phyloP scores from a whole-genome alignment of 139 green algal genomes.

The Chloropicon primus region DNA sequence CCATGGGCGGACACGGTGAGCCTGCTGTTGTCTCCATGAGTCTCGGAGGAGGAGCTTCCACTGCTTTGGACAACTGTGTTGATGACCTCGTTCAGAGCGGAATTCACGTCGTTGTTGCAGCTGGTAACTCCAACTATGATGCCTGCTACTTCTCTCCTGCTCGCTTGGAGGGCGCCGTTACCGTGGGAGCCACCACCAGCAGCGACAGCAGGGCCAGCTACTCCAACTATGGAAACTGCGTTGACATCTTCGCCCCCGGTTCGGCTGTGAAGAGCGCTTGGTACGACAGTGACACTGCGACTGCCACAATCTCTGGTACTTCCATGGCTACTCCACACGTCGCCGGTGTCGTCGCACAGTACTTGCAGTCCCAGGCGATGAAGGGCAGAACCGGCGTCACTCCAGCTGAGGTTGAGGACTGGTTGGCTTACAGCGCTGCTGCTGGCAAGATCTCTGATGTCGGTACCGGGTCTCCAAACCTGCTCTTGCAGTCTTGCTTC shows the following conservation, averaged over 20 bases:
- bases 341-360: constrained; percentile 28
- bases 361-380: background rate
- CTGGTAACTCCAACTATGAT: constrained; percentile 1
- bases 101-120: background rate
- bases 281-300: constrained; percentile 9
- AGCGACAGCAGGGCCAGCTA: constrained; percentile 8
- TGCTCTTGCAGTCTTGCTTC: background rate
- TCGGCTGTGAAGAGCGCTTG: constrained; percentile 20
- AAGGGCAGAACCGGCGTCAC: background rate
- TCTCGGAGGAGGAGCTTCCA: background rate
- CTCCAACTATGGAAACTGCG: constrained; percentile 47
- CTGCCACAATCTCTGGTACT: constrained; percentile 23
- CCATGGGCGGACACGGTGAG: background rate
- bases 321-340: constrained; percentile 35
- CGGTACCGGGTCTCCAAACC: background rate
- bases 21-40: constrained; percentile 5
- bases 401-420: background rate
- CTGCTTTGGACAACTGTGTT: background rate
- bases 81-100: background rate
- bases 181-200: background rate
- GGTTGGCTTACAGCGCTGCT: background rate
- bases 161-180: background rate
- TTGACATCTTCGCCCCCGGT: constrained; percentile 50
- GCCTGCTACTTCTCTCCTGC: background rate
- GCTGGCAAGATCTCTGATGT: background rate